Evolutionary conservation across 2,329 filamentous ascomycete genomes (phyloP).

Genomic region (Phyllosticta paracitricarpa): DNA sequence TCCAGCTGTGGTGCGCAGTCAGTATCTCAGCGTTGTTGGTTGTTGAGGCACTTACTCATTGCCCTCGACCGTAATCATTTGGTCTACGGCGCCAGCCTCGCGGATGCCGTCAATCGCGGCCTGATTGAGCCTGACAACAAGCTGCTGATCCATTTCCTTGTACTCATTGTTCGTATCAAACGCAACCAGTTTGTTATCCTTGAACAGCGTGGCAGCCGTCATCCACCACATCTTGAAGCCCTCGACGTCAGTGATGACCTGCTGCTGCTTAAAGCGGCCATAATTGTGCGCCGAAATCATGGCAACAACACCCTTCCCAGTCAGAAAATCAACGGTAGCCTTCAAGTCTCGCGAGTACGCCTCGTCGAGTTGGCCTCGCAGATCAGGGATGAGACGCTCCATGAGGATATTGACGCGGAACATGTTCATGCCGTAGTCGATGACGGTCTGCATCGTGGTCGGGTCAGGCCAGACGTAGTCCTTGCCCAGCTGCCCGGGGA

Average conservation of each 20-base stretch:
- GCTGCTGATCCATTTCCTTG: constrained; percentile 34
- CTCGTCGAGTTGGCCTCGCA: constrained; percentile 37
- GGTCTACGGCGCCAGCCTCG: constrained; percentile 34
- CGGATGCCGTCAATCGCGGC: constrained; percentile 39
- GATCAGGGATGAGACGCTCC: constrained; percentile 45
- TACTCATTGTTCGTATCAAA: constrained; percentile 41
- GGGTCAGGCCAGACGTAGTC: constrained; percentile 55
- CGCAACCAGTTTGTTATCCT: constrained; percentile 32
- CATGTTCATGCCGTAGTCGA: constrained; percentile 45
- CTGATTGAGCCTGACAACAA: constrained; percentile 39
- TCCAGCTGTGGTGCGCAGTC: constrained; percentile 23
- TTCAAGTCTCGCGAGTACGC: constrained; percentile 36
- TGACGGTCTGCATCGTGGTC: constrained; percentile 37
- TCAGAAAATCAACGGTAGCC: constrained; percentile 37
- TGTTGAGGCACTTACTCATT: constrained; percentile 20
- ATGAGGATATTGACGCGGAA: constrained; percentile 50
- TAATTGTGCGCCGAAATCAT: constrained; percentile 44
- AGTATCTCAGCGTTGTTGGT: too few species aligned
- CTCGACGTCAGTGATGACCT: constrained; percentile 33
- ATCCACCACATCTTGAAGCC: constrained; percentile 37
- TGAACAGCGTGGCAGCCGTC: constrained; percentile 30
- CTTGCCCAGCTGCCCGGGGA: constrained; percentile 48
- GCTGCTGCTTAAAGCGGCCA: constrained; percentile 37
- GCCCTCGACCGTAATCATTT: constrained; percentile 52
- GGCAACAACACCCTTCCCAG: constrained; percentile 36